Percentiles rank a stretch among this genome's conserved stretches.
Evolutionary conservation across 2,329 filamentous ascomycete species (phyloP).

Genomic region (Fusarium albosuccineum): DNA sequence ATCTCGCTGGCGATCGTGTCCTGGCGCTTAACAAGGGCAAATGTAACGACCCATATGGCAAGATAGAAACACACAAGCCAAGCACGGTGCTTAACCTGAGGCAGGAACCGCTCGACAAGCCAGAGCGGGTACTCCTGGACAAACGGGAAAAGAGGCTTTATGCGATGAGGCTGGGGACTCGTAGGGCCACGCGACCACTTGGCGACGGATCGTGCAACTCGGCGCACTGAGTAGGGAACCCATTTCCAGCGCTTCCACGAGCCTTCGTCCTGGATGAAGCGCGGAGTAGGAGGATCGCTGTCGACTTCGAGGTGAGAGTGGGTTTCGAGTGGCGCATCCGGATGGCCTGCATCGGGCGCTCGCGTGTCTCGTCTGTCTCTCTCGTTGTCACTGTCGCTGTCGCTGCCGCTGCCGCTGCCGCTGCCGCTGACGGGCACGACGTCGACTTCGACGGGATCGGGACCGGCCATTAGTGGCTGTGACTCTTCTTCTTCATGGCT

Average conservation of each 20-base stretch:
- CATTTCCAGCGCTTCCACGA: conserved; percentile 65
- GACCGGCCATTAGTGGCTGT: conserved; percentile 56
- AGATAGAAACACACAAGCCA: conserved; percentile 71
- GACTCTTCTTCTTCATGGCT: conserved; percentile 51
- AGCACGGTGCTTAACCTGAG: conserved; percentile 69
- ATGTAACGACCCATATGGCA: conserved; percentile 76
- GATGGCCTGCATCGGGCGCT: conserved; percentile 49
- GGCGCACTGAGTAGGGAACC: conserved; percentile 69
- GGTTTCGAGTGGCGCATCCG: conserved; percentile 58
- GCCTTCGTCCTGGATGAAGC: conserved; percentile 69
- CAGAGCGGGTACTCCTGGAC: conserved; percentile 76
- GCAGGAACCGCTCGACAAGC: conserved; percentile 73
- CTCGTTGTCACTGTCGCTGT: conserved; percentile 24
- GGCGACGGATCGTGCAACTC: conserved; percentile 56
- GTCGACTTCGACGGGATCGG: conserved; percentile 46
- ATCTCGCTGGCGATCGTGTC: conserved; percentile 73
- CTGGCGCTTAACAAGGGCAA: conserved; percentile 75
- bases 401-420: conserved; percentile 31
- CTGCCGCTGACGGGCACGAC: conserved; percentile 42
- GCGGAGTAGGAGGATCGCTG: conserved; percentile 63
- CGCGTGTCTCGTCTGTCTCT: conserved; percentile 25
- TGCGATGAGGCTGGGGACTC: conserved; percentile 61
- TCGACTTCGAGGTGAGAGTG: conserved; percentile 60
- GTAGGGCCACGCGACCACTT: conserved; percentile 69
- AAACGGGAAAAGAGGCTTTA: conserved; percentile 72